Conservation (phyloP, 2,329 filamentous ascomycete species). For the Beauveria brongniartii region DNA sequence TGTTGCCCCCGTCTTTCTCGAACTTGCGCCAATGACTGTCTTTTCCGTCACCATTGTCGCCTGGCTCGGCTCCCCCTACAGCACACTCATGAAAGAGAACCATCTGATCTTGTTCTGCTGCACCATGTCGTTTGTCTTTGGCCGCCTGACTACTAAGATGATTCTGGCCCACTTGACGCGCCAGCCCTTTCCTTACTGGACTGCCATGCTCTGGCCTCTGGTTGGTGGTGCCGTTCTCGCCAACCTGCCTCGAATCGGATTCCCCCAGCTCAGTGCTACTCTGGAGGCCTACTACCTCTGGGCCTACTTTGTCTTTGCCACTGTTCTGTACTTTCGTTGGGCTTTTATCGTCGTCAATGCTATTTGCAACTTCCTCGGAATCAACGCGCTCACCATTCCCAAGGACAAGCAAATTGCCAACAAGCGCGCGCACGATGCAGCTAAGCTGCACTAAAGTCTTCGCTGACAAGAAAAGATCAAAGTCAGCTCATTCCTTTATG, state of each 20-base stretch:
- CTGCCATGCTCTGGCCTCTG: conserved; percentile 78
- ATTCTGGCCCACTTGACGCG: conserved; percentile 90
- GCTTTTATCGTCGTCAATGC: conserved; percentile 82
- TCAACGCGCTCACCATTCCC: conserved; percentile 87
- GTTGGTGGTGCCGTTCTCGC: conserved; percentile 75
- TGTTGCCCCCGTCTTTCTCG: conserved; percentile 74
- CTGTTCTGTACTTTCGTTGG: conserved; percentile 87
- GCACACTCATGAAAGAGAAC: conserved; percentile 71
- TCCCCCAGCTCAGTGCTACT: conserved; percentile 55
- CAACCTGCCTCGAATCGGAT: conserved; percentile 72
- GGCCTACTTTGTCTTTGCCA: conserved; percentile 73
- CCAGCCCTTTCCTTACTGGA: conserved; percentile 96
- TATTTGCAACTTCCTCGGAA: conserved; percentile 87
- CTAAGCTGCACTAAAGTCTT: conserved; percentile 24
- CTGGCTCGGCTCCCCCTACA: conserved; percentile 89
- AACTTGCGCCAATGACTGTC: conserved; percentile 86
- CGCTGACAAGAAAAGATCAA: background rate
- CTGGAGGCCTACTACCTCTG: conserved; percentile 76
- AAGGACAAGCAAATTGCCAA: conserved; percentile 51
- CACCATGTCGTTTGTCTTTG: conserved; percentile 94
- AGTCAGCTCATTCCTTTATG: background rate
- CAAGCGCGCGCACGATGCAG: conserved; percentile 32
- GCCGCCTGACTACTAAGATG: conserved; percentile 97
- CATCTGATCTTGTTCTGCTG: conserved; percentile 87
- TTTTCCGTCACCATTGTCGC: conserved; percentile 67